Evolutionary conservation across 75 land plant species (phyloP), one percentile per base, ranked within the genome.

Genomic region (Adiantum capillusveneris): DNA sequence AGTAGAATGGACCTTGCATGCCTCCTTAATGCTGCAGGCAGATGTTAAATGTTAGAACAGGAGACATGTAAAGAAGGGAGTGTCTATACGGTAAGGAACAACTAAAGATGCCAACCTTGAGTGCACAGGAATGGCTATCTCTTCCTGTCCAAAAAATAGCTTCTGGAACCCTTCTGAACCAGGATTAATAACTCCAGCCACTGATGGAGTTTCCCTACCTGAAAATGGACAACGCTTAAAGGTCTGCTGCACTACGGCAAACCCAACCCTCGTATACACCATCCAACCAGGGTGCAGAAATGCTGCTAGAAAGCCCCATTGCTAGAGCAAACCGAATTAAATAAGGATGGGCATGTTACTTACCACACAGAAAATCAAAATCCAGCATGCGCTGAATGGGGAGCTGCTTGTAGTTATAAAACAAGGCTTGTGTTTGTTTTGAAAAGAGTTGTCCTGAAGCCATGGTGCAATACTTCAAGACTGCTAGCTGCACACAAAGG

Each of bases 351-450:
- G 3, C 9, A 7, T 46, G 21, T 5, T 46, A 62, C 83, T 24
- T 17, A 84, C 97, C 97, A 52, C 94, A 91, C 13, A 91, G 81
- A 57, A 91, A 91, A 51, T 91, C 97, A 68, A 87, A 91, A 49
- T 91, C 97, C 26, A 91, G 94, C 97, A 91, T 91, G 56, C 94
- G 78, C 60, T 91, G 97, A 27, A 91, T 80, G 0, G 97, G 97
- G 60, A 94, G 89, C 63, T 91, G 97, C 79, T 91, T 91, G 57
- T 84, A 91, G 48, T 91, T 91, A 71, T 91, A 91, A 56, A 91
- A 91, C 31, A 91, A 65, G 41, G 97, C 93, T 62, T 88, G 97
- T 14, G 97, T 91, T 11, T 74, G 67, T 18, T 70, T 65, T 9
- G 97, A 91, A 50, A 91, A 91, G 27, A 91, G 63, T 54, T 91